Evolutionary conservation across 495 filamentous ascomycete species (phyloP).

Genomic region (Xylaria telfairii): DNA sequence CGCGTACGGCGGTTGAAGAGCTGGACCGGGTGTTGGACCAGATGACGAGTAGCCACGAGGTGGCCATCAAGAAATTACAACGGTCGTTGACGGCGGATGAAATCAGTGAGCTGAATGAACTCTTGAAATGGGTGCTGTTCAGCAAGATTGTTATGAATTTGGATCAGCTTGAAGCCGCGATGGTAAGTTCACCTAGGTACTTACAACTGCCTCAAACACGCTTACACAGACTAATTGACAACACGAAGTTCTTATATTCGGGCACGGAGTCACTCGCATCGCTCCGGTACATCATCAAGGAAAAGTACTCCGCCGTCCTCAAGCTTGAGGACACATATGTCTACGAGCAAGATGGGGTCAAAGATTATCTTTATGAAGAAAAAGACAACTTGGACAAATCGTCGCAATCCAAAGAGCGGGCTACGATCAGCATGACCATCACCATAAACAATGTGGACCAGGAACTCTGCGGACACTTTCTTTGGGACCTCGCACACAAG

Average conservation of each 20-base stretch:
- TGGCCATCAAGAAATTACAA: constrained; percentile 28
- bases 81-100: constrained; percentile 25
- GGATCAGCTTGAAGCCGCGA: constrained; percentile 22
- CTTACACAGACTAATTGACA: too few species aligned
- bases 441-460: constrained; percentile 29
- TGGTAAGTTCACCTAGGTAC: constrained; percentile 25
- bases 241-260: constrained; percentile 22
- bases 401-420: constrained; percentile 13
- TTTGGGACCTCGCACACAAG: constrained; percentile 31
- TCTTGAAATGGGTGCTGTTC: constrained; percentile 28
- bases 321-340: constrained; percentile 21
- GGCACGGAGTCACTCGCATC: constrained; percentile 27
- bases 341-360: constrained; percentile 12
- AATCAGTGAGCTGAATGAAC: constrained; percentile 28
- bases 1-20: constrained; percentile 19
- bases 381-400: neutral
- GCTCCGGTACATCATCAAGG: constrained; percentile 24
- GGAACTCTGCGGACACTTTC: constrained; percentile 30
- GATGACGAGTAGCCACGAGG: constrained; percentile 25
- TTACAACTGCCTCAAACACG: too few species aligned
- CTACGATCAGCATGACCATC: constrained; percentile 31
- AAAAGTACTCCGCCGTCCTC: constrained; percentile 24
- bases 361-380: constrained; percentile 11
- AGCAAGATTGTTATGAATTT: constrained; percentile 13
- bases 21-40: constrained; percentile 27